These are phyloP conservation scores for Brassica carinata DNA, from an alignment of 345 rosid species.

Conservation along the genomic window DNA sequence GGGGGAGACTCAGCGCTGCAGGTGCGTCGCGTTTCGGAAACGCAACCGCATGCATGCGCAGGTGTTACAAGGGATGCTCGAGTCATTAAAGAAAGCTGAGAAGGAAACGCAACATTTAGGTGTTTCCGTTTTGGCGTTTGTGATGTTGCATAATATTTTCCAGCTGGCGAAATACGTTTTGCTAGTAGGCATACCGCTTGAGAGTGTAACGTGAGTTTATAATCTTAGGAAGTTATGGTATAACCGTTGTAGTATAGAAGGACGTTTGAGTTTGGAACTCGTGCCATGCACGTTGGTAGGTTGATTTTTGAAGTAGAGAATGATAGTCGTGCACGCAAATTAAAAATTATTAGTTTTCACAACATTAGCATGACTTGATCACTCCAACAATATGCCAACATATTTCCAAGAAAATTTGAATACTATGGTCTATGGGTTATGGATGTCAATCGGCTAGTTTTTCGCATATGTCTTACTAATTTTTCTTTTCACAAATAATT, in stretches of 20 bases:
- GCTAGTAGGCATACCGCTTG: too few species aligned
- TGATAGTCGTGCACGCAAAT: conserved; percentile 29
- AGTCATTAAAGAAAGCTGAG: too few species aligned
- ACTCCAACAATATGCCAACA: conserved; percentile 24
- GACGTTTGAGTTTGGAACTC: conserved; percentile 16
- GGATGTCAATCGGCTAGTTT: not conserved
- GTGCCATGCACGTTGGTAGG: conserved; percentile 37
- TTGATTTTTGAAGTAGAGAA: conserved; percentile 16
- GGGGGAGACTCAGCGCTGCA: too few species aligned
- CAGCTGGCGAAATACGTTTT: too few species aligned
- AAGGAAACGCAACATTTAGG: too few species aligned
- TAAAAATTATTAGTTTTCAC: conserved; percentile 1
- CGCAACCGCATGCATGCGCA: too few species aligned
- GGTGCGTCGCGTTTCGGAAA: too few species aligned
- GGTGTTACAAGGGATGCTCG: too few species aligned
- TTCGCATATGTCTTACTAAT: not conserved
- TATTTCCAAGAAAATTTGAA: not conserved
- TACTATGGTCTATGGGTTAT: not conserved
- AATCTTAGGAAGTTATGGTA: conserved; percentile 11
- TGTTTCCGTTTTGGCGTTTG: too few species aligned
- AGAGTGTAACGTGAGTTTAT: conserved; percentile 11
- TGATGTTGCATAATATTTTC: too few species aligned
- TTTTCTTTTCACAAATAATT: not conserved
- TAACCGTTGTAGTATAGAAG: conserved; percentile 27
- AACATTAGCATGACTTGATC: conserved; percentile 15